Base-by-base conservation (phyloP, 2,329 filamentous ascomycete genomes). In the Fusarium burgessii region DNA sequence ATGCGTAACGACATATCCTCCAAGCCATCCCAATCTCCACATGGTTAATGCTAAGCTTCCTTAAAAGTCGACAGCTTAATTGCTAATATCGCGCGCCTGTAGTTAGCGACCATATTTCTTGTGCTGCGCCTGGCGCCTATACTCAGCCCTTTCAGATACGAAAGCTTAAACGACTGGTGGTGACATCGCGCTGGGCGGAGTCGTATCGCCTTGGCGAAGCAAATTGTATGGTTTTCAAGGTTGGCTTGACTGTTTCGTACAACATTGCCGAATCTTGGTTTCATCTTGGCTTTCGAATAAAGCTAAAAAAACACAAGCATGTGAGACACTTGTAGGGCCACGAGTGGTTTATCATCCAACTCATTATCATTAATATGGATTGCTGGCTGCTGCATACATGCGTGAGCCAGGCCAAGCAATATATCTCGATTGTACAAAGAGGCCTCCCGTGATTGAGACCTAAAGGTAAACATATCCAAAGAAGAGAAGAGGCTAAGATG, bases 301-400 rank as follows among this genome's bases (percentile, higher is more conserved):
- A 33, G 35, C 25, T 42, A 27, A 33, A n/a, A 25, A 47, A 23
- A 42, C 27, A 61, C n/a, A 50, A 43, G 10, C 33, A 45, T 33
- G 42, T 29, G 47, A 20, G 49, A 29, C n/a, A 38, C 32, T 25
- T 35, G 25, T 56, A 54, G 41, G 45, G 43, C 29, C 18, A 56
- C 17, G 58, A 42, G 27, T 40, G 45, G 40, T 54, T 56, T 35
- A 63, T 72, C 74, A 66, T 76, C 54, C 68, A 74, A 70, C 62
- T 64, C 74, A 74, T 76, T 76, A 77, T 77, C 74, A 76, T 76
- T 75, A 75, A 62, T 56, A 58, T 61, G 49, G 56, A 50, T 68
- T 45, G 59, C 59, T 71, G 49, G 50, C 61, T 42, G 29, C 43
- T 61, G 58, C 67, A 71, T 70, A 66, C 70, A 62, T 55, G 46